These are phyloP conservation scores for Platismatia glauca DNA, from an alignment of 495 filamentous ascomycete species.

Conservation along the genomic window DNA sequence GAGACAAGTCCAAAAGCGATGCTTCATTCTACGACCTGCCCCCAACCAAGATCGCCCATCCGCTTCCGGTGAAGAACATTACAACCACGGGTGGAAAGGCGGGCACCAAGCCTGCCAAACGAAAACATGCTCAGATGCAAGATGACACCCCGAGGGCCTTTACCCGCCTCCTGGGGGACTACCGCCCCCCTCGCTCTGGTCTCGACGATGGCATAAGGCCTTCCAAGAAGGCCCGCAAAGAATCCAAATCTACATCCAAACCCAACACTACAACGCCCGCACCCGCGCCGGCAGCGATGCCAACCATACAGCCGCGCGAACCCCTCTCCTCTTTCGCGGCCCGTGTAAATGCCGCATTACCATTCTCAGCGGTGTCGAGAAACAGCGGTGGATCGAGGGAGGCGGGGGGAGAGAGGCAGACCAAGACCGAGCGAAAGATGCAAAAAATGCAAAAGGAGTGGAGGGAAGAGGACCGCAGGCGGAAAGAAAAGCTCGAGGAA, in stretches of 20 bases:
- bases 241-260: slow-evolving; percentile 3
- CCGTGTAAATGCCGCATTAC: slow-evolving; percentile 78
- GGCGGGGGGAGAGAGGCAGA: slow-evolving; percentile 49
- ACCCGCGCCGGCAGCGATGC: slow-evolving; percentile 29
- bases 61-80: slow-evolving; percentile 47
- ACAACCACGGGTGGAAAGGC: slow-evolving; percentile 25
- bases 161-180: slow-evolving; percentile 65
- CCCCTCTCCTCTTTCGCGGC: slow-evolving; percentile 70
- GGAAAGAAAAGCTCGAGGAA: slow-evolving; percentile 48
- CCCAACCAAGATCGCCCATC: slow-evolving; percentile 57
- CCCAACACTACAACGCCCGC: slow-evolving; percentile 6
- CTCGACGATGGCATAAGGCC: slow-evolving; percentile 54
- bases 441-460: slow-evolving; percentile 72
- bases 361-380: slow-evolving; percentile 54
- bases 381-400: slow-evolving; percentile 30
- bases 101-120: slow-evolving; percentile 39
- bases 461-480: slow-evolving; percentile 56
- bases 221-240: slow-evolving; percentile 23
- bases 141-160: slow-evolving; percentile 87
- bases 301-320: slow-evolving; percentile 74
- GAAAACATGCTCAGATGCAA: slow-evolving; percentile 40
- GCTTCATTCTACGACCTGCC: slow-evolving; percentile 61
- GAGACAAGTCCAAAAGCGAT: slow-evolving; percentile 34
- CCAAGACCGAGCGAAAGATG: slow-evolving; percentile 76
- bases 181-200: slow-evolving; percentile 44